These are phyloP conservation scores for Mycena filopes DNA, from an alignment of 768 basidiomycete species.

Conservation along the genomic window DNA sequence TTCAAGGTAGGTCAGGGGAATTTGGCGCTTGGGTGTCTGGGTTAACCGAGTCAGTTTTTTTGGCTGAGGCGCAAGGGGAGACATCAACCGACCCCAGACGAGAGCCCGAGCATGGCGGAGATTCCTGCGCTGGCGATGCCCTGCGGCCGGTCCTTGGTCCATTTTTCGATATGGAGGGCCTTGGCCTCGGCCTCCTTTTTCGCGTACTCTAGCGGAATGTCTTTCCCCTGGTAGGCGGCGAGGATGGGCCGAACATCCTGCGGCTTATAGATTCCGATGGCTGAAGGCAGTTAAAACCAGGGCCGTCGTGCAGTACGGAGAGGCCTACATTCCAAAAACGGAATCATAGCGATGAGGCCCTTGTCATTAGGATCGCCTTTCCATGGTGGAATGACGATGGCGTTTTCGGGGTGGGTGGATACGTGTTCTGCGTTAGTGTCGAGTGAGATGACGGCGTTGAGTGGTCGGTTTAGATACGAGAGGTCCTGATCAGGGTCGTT, in stretches of 20 bases:
- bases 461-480: conserved; percentile 93
- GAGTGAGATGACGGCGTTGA: conserved; percentile 87
- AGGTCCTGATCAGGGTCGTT: conserved; percentile 70
- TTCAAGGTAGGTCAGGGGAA: conserved; percentile 64
- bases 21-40: conserved; percentile 37
- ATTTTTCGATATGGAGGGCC: conserved; percentile 80
- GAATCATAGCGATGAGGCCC: conserved; percentile 91
- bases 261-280: conserved; percentile 92
- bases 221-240: conserved; percentile 84
- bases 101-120: conserved; percentile 56
- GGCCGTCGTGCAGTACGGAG: neutral
- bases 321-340: conserved; percentile 90
- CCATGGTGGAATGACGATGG: conserved; percentile 88
- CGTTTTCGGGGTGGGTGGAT: conserved; percentile 87
- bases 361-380: conserved; percentile 74
- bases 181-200: conserved; percentile 89
- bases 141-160: conserved; percentile 63
- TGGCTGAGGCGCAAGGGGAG: neutral
- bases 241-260: conserved; percentile 90
- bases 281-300: conserved; percentile 50
- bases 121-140: conserved; percentile 40
- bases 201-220: conserved; percentile 90
- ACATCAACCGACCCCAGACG: conserved; percentile 37
- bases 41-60: neutral
- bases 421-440: conserved; percentile 88